Evolutionary conservation across 768 basidiomycete genomes (phyloP).

Genomic region (Boletus insuetus): DNA sequence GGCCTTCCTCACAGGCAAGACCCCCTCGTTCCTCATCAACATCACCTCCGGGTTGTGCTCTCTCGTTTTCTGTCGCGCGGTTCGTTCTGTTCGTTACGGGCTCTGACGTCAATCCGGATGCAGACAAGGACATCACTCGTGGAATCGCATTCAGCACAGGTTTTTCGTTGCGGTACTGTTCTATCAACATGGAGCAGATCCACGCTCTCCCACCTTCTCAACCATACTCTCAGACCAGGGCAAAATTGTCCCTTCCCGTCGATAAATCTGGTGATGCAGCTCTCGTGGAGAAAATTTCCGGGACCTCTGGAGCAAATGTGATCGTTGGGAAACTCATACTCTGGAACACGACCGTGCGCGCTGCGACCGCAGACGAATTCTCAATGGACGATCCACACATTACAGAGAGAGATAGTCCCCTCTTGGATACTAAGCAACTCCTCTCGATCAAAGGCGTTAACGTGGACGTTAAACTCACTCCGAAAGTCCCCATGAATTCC

Average conservation of each 20-base stretch:
- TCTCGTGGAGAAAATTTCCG: slow-evolving; percentile 37
- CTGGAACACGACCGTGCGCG: slow-evolving; percentile 52
- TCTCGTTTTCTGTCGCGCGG: slow-evolving; percentile 57
- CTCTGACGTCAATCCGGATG: slow-evolving; percentile 76
- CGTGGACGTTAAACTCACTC: slow-evolving; percentile 27
- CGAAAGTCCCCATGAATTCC: slow-evolving; percentile 1
- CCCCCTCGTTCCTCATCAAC: slow-evolving; percentile 28
- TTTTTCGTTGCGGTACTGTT: slow-evolving; percentile 54
- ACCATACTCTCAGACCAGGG: slow-evolving; percentile 43
- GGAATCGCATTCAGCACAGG: slow-evolving; percentile 63
- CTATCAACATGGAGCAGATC: slow-evolving; percentile 31
- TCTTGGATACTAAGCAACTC: slow-evolving; percentile 40
- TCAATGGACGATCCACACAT: slow-evolving; percentile 66
- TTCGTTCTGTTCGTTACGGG: slow-evolving; percentile 70
- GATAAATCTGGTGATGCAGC: slow-evolving; percentile 49
- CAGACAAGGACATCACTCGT: slow-evolving; percentile 61
- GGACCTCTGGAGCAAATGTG: slow-evolving; percentile 34
- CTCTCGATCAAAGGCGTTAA: slow-evolving; percentile 38
- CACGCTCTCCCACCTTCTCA: slow-evolving; percentile 18
- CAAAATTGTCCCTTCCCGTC: slow-evolving; percentile 52
- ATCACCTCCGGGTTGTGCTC: slow-evolving; percentile 54
- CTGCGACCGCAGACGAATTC: slow-evolving; percentile 63
- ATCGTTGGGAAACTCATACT: slow-evolving; percentile 44
- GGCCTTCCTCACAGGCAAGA: slow-evolving; percentile 8
- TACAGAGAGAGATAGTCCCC: slow-evolving; percentile 49